Base-by-base conservation (phyloP, 129 eudicot species). In the Oenanthe sinensis region DNA sequence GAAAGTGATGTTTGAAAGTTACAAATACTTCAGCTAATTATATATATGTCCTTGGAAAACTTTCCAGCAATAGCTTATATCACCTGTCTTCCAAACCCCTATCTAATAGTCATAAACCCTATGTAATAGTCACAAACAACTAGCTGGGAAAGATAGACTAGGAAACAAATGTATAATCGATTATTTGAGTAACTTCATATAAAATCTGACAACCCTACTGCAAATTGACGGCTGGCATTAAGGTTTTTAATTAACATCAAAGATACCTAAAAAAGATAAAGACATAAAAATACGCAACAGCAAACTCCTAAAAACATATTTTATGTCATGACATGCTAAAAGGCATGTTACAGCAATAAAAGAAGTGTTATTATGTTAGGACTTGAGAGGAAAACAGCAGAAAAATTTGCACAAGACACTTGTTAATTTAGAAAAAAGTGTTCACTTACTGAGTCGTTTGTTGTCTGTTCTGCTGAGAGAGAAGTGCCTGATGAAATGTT, bases 381-480 rank as follows among this genome's bases (percentile, higher is more conserved):
- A 63, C 6, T 62, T 28, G 70, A 62, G 0, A 10, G 71, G 37
- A 62, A 62, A 62, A 19, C 62, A 20, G 11, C 6, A 0, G 2
- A 20, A 54, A 62, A 62, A 62, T 0, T 24, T 10, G 71, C 33
- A 26, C 4, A 26, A 33, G 33, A 42, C 43, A 4, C 72, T 2
- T 12, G 14, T 15, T 30, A 30, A 11, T 13, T 13, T 5, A 30
- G 72, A 7, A 39, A 70, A 15, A 17, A 39, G 45, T 45, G 70
- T 45, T 48, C 45, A 84, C 96, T 90, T 82, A 92, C 97, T 85
- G 85, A 76, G 88, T 65, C 33, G 91, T 65, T 79, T 80, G 89
- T 78, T 88, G 97, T 73, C 82, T 93, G 82, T 81, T 83, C 80
- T 81, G 88, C 86, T 86, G 96, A 68, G 97, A 85, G 44, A 85